Evolutionary conservation across 2,329 filamentous ascomycete genomes (phyloP).

Genomic region (Penicillium rolfsii): DNA sequence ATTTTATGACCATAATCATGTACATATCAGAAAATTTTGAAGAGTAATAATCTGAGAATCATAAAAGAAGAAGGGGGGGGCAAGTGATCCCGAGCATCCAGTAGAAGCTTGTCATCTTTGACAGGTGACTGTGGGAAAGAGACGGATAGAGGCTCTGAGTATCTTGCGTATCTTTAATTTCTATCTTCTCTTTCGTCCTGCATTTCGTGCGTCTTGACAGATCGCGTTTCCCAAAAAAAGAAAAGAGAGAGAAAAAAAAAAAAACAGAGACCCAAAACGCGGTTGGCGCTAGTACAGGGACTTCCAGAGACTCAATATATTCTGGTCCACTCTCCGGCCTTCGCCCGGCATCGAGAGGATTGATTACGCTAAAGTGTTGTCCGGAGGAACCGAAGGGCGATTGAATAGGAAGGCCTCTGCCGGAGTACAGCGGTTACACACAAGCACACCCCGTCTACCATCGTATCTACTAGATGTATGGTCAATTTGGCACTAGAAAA

Average conservation of each 20-base stretch:
- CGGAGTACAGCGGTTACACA: not conserved
- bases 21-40: not conserved
- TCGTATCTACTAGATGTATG: not conserved
- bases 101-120: not conserved
- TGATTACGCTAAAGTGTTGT: too few relatives aligned
- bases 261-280: not conserved
- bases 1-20: not conserved
- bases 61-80: not conserved
- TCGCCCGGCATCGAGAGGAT: slow-evolving; percentile 6
- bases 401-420: not conserved
- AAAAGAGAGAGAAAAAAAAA: too few relatives aligned
- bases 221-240: slow-evolving; percentile 1
- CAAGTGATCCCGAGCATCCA: not conserved
- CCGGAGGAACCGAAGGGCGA: not conserved
- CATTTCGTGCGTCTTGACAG: slow-evolving; percentile 12
- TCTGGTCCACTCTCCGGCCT: slow-evolving; percentile 10
- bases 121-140: not conserved
- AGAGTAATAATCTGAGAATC: not conserved
- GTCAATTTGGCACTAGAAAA: not conserved
- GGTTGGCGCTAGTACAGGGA: slow-evolving; percentile 11
- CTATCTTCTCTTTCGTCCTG: not conserved
- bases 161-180: not conserved
- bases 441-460: not conserved
- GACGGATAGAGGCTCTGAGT: not conserved
- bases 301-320: slow-evolving; percentile 18